Evolutionary conservation across 768 basidiomycete genomes (phyloP), one percentile per base, ranked within the genome.

Genomic region (Amyloporia xantha): DNA sequence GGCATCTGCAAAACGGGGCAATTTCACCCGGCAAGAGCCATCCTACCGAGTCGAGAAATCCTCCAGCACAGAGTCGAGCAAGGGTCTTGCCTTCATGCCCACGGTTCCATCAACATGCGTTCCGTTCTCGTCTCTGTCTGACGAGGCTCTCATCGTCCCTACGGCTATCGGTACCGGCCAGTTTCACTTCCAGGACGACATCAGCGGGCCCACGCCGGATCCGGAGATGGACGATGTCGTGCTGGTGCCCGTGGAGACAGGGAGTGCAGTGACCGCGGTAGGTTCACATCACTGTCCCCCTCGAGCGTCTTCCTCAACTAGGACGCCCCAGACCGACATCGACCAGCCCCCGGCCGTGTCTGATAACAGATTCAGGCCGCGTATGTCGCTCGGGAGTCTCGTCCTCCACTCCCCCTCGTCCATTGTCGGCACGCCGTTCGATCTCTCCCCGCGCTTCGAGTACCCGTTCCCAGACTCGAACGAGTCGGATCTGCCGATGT

Each of bases 401-500:
- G 48, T 44, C 39, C 56, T 65, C 24, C 64, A 65, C 53, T 65
- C 64, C 4, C 64, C 64, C 25, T 61, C 59, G n/a, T 58, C 59
- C 27, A 61, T 65, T 49, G 48, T 65, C 35, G 64, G 64, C 43
- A 65, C 64, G 1, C 64, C 64, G n/a, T 60, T 65, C 50, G 64
- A 65, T 41, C 53, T 54, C 46, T 59, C 61, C 25, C 59, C 64
- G 13, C 64, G 64, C 44, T 65, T 65, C 56, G 64, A 65, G 52
- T 65, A 65, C 48, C 64, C 64, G 35, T 65, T 65, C 56, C 62
- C 55, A 27, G 36, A 42, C 27, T 10, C 40, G 28, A 13, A 38
- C 28, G 48, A 48, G 17, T 24, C 50, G 37, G 50, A 48, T 49
- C 7, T 47, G n/a, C 53, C 56, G 15, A 28, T 45, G 5, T 44